A percentile compares a stretch with the other conserved stretches of the same genome.
phyloP scores from a whole-genome alignment of 2,329 filamentous ascomycete genomes.

The Aureobasidium sp. region DNA sequence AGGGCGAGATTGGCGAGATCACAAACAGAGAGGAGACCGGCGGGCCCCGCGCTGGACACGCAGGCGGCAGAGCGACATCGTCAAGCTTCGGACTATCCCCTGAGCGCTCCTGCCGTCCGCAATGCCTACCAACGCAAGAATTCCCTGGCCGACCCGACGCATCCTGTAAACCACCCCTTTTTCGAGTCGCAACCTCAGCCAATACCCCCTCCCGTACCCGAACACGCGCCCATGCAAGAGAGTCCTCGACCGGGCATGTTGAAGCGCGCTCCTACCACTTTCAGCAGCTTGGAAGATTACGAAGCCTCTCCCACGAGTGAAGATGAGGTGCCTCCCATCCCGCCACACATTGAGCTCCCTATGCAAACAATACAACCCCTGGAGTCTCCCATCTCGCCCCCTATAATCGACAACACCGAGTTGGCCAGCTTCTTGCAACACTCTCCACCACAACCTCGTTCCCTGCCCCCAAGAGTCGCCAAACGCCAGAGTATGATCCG shows the following conservation, averaged over 20 bases:
- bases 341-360: background rate
- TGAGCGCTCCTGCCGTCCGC: background rate
- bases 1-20: constrained; percentile 32
- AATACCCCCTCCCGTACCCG: background rate
- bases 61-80: background rate
- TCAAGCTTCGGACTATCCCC: background rate
- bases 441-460: constrained; percentile 2
- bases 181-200: background rate
- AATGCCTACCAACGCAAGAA: background rate
- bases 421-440: background rate
- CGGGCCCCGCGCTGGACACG: constrained; percentile 1
- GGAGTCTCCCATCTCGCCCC: background rate
- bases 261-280: background rate
- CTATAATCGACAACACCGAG: background rate
- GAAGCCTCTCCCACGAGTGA: background rate
- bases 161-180: constrained; percentile 3
- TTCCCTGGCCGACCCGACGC: constrained; percentile 4
- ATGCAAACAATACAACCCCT: background rate
- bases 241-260: background rate
- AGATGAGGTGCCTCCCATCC: background rate
- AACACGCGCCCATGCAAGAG: background rate
- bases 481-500: background rate
- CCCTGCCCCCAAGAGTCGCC: background rate
- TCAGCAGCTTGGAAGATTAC: background rate
- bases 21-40: constrained; percentile 21